A percentile compares a stretch with the other conserved stretches of the same genome.
Conservation (phyloP, 1,284 basidiomycete species). For the Sporisorium iseilematis-ciliati region DNA sequence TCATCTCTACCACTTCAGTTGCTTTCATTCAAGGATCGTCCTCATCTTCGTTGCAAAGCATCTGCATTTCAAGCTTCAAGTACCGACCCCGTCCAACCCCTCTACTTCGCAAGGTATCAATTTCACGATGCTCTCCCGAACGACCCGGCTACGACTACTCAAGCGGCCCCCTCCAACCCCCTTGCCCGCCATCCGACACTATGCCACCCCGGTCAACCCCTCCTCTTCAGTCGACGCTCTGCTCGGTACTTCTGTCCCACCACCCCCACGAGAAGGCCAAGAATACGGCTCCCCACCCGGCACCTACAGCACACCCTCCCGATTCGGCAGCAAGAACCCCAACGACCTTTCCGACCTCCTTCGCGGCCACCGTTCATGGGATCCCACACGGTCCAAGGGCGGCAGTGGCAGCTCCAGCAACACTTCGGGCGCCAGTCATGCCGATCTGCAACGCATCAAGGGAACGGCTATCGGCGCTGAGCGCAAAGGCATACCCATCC, state of each 20-base stretch:
- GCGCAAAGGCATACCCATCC: constrained; percentile 44
- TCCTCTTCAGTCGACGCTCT: constrained; percentile 60
- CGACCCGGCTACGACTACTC: constrained; percentile 19
- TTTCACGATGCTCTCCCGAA: constrained; percentile 33
- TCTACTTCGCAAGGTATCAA: too few relatives aligned
- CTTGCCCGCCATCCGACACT: constrained; percentile 3
- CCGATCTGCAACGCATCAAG: constrained; percentile 49
- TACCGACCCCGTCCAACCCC: too few relatives aligned
- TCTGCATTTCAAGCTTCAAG: too few relatives aligned
- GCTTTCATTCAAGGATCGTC: too few relatives aligned
- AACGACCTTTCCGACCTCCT: constrained; percentile 58
- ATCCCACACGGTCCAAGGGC: constrained; percentile 15
- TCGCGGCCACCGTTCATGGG: constrained; percentile 22
- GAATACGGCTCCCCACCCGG: constrained; percentile 17
- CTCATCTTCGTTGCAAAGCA: too few relatives aligned
- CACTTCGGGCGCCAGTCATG: constrained; percentile 8
- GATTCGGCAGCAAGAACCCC: constrained; percentile 44
- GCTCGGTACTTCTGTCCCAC: constrained; percentile 56
- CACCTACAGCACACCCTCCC: constrained; percentile 24
- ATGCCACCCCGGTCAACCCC: constrained; percentile 60
- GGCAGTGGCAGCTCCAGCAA: constrained; percentile 3
- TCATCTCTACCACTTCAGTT: too few relatives aligned
- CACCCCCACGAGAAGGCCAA: constrained; percentile 44
- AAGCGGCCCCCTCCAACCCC: constrained; percentile 10
- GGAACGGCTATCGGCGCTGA: constrained; percentile 47